A percentile compares a stretch with the other conserved stretches of the same genome.
Evolutionary conservation across 1,284 basidiomycete genomes (phyloP).

Genomic region (Anthracocystis panici-leucophaei): DNA sequence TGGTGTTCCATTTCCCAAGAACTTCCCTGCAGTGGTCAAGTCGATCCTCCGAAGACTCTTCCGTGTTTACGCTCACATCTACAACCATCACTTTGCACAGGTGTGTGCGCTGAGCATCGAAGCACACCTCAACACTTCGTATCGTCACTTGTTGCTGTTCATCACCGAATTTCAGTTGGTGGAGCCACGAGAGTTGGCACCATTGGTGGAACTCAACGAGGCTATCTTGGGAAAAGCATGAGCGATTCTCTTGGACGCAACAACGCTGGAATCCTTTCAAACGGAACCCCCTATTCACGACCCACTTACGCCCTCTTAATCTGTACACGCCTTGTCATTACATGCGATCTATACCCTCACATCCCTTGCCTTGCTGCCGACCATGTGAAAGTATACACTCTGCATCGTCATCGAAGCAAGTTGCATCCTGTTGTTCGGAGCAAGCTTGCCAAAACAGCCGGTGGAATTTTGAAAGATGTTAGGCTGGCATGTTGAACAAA

Average conservation of each 20-base stretch:
- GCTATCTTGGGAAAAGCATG: conserved; percentile 78
- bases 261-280: neutral
- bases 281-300: neutral
- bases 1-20: conserved; percentile 90
- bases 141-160: conserved; percentile 97
- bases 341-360: conserved; percentile 7
- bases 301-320: neutral
- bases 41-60: conserved; percentile 93
- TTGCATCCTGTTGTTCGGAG: no score
- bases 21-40: conserved; percentile 89
- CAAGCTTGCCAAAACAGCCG: no score
- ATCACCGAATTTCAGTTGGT: conserved; percentile 98
- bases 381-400: no score
- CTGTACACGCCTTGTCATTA: conserved; percentile 6
- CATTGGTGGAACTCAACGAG: conserved; percentile 95
- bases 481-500: no score
- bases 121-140: conserved; percentile 98
- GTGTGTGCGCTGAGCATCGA: conserved; percentile 98
- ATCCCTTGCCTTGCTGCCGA: neutral
- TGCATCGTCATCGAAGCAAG: no score
- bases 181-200: conserved; percentile 95
- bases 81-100: conserved; percentile 99
- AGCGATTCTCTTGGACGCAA: neutral
- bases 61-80: conserved; percentile 97
- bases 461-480: no score